Evolutionary conservation across 1,284 basidiomycete genomes (phyloP), one percentile per base, ranked within the genome.

Genomic region (Microbotryum saponariae): DNA sequence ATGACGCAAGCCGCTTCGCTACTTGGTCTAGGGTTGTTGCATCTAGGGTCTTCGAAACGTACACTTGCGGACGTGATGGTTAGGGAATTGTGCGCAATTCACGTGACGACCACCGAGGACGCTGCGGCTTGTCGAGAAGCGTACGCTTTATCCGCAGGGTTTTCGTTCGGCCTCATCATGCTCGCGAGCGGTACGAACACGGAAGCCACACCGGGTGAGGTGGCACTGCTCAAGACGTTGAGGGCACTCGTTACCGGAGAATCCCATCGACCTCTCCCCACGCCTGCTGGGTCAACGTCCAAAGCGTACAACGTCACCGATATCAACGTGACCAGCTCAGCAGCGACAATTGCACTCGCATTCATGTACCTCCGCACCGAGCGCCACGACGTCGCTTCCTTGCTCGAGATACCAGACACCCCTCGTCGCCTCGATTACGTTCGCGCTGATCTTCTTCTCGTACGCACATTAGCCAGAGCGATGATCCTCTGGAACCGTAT

Each of bases 81-180:
- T 20, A 81, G 80, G 55, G 89, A 97, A 74, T 87, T 98, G 65
- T 85, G 85, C 57, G 81, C 88, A 23, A 81, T 79, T 60, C 86
- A 90, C 70, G 81, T 93, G 25, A 82, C 83, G 4, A 86, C 86
- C 60, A 84, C 87, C 0, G 90, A 96, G 67, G 79, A 87, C 46
- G 89, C 84, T 70, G 86, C 85, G 66, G 89, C 91, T 64, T 83
- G 89, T 73, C 83, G 89, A 42, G 96, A 98, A 73, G 86, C 91
- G 0, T 98, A 97, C 74, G 88, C 91, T 0, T 85, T 92, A 67
- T 84, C 89, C 2, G 86, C 91, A 1, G 89, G 88, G 5, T 81
- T 97, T 50, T 85, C 89, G 0, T 96, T 96, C 72, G 96, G 96
- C 0, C 87, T 97, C 81, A 88, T 96, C 74, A 93, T 97, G 86